Evolutionary conservation across 2,329 filamentous ascomycete species (phyloP).

Genomic region (Thielaviopsis populi): DNA sequence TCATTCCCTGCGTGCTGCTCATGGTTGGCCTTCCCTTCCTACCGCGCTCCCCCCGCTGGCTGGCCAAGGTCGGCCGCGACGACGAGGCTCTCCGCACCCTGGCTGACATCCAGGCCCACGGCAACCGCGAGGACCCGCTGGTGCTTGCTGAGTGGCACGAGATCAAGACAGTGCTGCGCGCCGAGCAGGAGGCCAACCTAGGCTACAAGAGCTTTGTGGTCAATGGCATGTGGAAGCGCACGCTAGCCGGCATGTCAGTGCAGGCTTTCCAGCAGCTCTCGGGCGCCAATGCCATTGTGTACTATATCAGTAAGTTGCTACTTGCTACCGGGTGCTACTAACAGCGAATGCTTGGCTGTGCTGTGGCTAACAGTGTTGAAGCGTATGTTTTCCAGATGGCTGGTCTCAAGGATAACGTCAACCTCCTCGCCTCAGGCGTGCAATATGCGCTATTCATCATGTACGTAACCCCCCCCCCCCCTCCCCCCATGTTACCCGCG

Average conservation of each 20-base stretch:
- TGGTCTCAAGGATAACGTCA: conserved; percentile 31
- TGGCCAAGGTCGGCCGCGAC: conserved; percentile 46
- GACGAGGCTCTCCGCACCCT: conserved; percentile 39
- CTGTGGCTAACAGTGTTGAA: background rate
- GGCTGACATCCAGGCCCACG: conserved; percentile 41
- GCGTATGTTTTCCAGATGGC: conserved; percentile 28
- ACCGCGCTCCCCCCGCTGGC: conserved; percentile 48
- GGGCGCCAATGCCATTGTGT: conserved; percentile 42
- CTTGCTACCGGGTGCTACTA: background rate
- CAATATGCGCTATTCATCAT: conserved; percentile 32
- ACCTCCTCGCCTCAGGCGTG: conserved; percentile 39
- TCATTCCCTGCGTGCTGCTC: conserved; percentile 43
- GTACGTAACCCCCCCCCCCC: conserved; percentile 2
- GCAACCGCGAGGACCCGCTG: conserved; percentile 37
- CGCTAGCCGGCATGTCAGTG: conserved; percentile 35
- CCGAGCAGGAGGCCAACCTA: conserved; percentile 25
- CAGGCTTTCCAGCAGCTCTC: conserved; percentile 44
- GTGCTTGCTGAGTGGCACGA: conserved; percentile 44
- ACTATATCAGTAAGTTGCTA: conserved; percentile 32
- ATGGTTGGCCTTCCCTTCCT: conserved; percentile 44
- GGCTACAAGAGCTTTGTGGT: conserved; percentile 32
- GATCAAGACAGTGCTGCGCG: conserved; percentile 23
- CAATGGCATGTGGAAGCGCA: conserved; percentile 35
- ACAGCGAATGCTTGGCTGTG: too few species aligned
- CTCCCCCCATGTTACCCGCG: background rate